A percentile compares a stretch with the other conserved stretches of the same genome.
Evolutionary conservation across 2,329 filamentous ascomycete species (phyloP).

Genomic region (Pseudogymnoascus sp.): DNA sequence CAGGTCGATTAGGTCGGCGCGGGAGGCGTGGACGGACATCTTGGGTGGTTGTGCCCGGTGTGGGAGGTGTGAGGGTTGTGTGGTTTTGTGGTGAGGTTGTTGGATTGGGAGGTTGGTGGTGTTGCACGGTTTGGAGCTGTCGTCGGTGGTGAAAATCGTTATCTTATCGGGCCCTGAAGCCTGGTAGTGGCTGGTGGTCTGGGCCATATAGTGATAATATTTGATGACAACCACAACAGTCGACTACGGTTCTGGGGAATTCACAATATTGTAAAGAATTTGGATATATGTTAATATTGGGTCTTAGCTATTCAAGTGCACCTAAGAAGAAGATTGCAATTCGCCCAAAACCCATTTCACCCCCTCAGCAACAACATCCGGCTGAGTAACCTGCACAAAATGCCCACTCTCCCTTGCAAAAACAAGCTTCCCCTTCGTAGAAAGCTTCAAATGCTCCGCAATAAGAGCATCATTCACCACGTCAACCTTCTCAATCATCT

Average conservation of each 20-base stretch:
- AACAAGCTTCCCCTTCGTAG: conserved; percentile 25
- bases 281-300: neutral
- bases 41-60: neutral
- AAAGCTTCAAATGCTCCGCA: conserved; percentile 26
- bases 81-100: neutral
- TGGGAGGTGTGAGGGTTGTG: neutral
- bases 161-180: neutral
- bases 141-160: neutral
- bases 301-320: neutral
- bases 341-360: conserved; percentile 28
- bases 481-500: conserved; percentile 25
- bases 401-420: conserved; percentile 31
- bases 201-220: neutral
- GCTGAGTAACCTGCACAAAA: conserved; percentile 31
- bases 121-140: neutral
- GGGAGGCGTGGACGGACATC: conserved; percentile 9
- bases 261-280: neutral
- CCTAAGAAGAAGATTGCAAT: neutral
- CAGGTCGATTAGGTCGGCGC: neutral
- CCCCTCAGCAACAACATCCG: conserved; percentile 30
- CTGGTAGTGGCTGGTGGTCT: neutral
- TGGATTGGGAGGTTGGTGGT: neutral
- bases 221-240: neutral
- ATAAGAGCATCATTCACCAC: conserved; percentile 25
- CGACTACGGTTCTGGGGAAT: neutral